A percentile compares a stretch with the other conserved stretches of the same genome.
Evolutionary conservation across 2,329 filamentous ascomycete genomes (phyloP).

Genomic region (Beauveria caledonica): DNA sequence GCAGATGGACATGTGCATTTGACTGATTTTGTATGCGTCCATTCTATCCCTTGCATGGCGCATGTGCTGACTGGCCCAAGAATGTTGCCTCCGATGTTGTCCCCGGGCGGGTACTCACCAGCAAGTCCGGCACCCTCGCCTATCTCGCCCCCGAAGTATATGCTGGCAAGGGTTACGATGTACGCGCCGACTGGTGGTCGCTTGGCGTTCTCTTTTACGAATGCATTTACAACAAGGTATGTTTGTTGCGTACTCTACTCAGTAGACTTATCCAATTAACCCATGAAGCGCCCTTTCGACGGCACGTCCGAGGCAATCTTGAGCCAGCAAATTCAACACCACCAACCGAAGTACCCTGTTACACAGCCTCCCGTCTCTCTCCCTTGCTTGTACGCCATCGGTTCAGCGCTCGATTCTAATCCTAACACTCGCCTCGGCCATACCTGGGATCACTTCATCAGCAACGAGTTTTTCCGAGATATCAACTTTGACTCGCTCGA

Average conservation of each 20-base stretch:
- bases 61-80: constrained; percentile 38
- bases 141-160: constrained; percentile 97
- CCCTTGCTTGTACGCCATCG: constrained; percentile 81
- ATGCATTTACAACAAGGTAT: constrained; percentile 96
- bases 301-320: constrained; percentile 77
- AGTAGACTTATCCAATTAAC: constrained; percentile 13
- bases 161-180: constrained; percentile 77
- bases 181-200: constrained; percentile 97
- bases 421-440: constrained; percentile 75
- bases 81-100: constrained; percentile 94
- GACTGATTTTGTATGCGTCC: constrained; percentile 77
- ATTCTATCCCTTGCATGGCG: not conserved
- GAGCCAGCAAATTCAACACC: constrained; percentile 68
- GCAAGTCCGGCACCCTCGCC: constrained; percentile 92
- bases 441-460: constrained; percentile 75
- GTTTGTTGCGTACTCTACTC: constrained; percentile 16
- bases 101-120: constrained; percentile 73
- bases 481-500: constrained; percentile 82
- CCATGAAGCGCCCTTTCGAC: constrained; percentile 75
- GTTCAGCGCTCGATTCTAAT: constrained; percentile 73
- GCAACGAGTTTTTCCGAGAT: constrained; percentile 80
- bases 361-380: constrained; percentile 86
- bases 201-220: constrained; percentile 97
- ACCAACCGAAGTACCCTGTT: constrained; percentile 76
- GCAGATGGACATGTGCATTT: constrained; percentile 91